These are phyloP conservation scores for Solanum medicagineum DNA, from an alignment of 257 asterid species.

Conservation along the genomic window DNA sequence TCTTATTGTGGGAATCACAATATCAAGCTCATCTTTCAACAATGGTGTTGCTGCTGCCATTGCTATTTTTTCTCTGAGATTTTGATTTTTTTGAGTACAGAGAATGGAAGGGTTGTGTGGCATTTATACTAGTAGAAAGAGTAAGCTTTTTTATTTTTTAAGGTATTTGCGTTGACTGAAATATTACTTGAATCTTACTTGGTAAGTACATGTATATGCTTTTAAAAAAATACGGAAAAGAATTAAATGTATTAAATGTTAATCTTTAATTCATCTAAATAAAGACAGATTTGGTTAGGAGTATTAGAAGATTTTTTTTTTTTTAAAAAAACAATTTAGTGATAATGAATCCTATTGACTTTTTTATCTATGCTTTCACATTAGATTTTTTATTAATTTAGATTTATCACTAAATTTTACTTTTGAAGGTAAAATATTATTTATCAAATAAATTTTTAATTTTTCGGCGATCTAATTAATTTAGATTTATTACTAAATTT, in stretches of 20 bases:
- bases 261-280: not conserved
- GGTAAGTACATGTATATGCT: not conserved
- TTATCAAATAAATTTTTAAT: not conserved
- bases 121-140: not conserved
- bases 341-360: not conserved
- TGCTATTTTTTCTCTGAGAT: not conserved
- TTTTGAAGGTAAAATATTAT: not conserved
- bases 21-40: slow-evolving; percentile 66
- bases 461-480: not conserved
- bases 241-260: not conserved
- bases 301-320: not conserved
- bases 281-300: not conserved
- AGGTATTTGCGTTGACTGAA: not conserved
- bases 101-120: not conserved
- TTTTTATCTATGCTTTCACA: not conserved
- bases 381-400: not conserved
- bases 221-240: not conserved
- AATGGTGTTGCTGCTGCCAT: slow-evolving; percentile 49
- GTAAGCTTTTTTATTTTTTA: not conserved
- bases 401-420: not conserved
- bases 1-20: slow-evolving; percentile 68
- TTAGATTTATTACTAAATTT: not conserved
- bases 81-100: not conserved
- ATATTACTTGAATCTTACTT: not conserved
- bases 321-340: not conserved